These are phyloP conservation scores for Globisporangium irregulare DNA, from an alignment of 352 stramenopile species.

Conservation along the genomic window DNA sequence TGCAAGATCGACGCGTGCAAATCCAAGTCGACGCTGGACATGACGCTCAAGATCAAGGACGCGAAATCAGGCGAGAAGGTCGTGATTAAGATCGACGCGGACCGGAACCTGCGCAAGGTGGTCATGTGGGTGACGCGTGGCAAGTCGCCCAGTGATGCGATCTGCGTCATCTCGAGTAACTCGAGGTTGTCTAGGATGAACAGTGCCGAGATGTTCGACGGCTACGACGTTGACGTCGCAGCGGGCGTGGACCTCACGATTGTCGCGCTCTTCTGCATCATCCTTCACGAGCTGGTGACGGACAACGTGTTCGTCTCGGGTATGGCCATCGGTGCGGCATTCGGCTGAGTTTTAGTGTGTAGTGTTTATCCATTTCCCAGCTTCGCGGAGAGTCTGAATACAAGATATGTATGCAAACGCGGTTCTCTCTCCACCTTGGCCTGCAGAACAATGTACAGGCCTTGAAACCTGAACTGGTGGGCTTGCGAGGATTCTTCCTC, in stretches of 20 bases:
- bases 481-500: too few relatives aligned
- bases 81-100: not conserved
- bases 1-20: not conserved
- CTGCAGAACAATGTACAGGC: too few relatives aligned
- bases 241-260: constrained; percentile 5
- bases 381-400: too few relatives aligned
- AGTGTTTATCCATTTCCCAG: too few relatives aligned
- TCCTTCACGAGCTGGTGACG: not conserved
- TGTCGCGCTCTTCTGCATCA: constrained; percentile 1
- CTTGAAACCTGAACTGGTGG: too few relatives aligned
- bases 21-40: not conserved
- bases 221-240: not conserved
- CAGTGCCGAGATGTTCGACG: not conserved
- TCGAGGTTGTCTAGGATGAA: not conserved
- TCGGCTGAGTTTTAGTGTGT: too few relatives aligned
- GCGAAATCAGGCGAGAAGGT: not conserved
- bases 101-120: not conserved
- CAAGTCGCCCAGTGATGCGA: not conserved
- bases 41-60: not conserved
- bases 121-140: not conserved
- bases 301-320: not conserved
- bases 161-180: not conserved
- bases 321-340: too few relatives aligned
- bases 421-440: too few relatives aligned
- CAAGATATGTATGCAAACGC: too few relatives aligned